A percentile compares a stretch with the other conserved stretches of the same genome.
Evolutionary conservation across 2,329 filamentous ascomycete species (phyloP).

Genomic region (Alternaria gansuensis): DNA sequence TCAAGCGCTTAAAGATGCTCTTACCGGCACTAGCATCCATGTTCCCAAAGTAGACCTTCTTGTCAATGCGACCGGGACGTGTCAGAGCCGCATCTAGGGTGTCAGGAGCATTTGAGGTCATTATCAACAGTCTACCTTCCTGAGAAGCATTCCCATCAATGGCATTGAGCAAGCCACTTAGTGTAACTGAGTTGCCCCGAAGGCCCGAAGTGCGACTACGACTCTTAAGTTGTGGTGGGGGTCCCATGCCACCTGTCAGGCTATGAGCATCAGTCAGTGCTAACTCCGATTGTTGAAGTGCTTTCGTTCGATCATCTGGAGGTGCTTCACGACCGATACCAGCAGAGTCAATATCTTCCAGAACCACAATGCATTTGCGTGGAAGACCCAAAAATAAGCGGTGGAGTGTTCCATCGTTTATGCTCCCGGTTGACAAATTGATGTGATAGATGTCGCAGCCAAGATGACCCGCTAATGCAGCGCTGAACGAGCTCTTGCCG

Average conservation of each 20-base stretch:
- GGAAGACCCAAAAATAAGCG: conserved; percentile 37
- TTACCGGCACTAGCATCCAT: conserved; percentile 32
- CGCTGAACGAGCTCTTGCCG: conserved; percentile 53
- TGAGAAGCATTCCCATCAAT: conserved; percentile 83
- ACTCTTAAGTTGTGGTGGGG: neutral
- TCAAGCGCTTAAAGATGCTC: conserved; percentile 45
- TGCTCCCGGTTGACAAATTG: conserved; percentile 43
- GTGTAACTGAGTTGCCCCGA: conserved; percentile 55
- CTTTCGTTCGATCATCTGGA: neutral
- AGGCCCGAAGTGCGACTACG: neutral
- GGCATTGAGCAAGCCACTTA: conserved; percentile 77
- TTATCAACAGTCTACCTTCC: conserved; percentile 79
- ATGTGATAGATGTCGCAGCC: conserved; percentile 53
- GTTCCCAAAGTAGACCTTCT: conserved; percentile 75
- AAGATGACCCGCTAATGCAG: conserved; percentile 51
- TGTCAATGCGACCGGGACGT: conserved; percentile 75
- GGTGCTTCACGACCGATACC: conserved; percentile 39
- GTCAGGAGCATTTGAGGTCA: conserved; percentile 82
- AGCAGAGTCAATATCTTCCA: conserved; percentile 55
- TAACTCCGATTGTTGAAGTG: neutral
- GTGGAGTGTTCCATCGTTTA: conserved; percentile 45
- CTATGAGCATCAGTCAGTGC: neutral
- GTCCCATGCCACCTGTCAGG: neutral
- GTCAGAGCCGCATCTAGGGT: conserved; percentile 76
- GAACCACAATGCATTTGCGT: conserved; percentile 51